A percentile compares a stretch with the other conserved stretches of the same genome.
Evolutionary conservation across 179 eudicot species (phyloP).

Genomic region (Silene coronaria): DNA sequence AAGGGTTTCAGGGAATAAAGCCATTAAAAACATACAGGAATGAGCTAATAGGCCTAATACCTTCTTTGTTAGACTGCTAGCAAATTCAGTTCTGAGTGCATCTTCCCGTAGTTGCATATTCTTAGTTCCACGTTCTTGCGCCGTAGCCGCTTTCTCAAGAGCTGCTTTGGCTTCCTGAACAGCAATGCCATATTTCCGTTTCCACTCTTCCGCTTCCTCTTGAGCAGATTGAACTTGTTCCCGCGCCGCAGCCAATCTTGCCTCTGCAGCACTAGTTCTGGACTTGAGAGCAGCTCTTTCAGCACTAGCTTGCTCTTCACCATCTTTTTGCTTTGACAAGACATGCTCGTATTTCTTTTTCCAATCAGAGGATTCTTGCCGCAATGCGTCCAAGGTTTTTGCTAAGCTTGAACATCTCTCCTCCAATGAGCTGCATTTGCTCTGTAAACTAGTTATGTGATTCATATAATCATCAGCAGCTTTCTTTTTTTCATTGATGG

Average conservation of each 20-base stretch:
- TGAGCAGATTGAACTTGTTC: conserved; percentile 86
- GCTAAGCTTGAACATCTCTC: conserved; percentile 68
- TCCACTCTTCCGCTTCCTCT: conserved; percentile 97
- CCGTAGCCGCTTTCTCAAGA: conserved; percentile 80
- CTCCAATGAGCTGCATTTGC: conserved; percentile 76
- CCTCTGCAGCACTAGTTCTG: conserved; percentile 83
- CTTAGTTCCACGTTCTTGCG: conserved; percentile 75
- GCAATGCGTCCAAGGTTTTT: conserved; percentile 56
- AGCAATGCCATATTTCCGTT: conserved; percentile 78
- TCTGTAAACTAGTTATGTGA: conserved; percentile 66
- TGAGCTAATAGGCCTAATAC: conserved; percentile 12
- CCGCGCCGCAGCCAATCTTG: conserved; percentile 88
- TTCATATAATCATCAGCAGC: conserved; percentile 79
- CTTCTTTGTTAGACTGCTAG: conserved; percentile 61
- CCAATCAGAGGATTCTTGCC: conserved; percentile 73
- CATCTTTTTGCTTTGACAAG: conserved; percentile 59
- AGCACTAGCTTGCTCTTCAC: conserved; percentile 65
- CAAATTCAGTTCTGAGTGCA: conserved; percentile 68
- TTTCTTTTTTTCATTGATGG: conserved; percentile 77
- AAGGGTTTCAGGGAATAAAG: neutral
- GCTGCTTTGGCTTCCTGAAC: conserved; percentile 85
- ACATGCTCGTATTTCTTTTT: conserved; percentile 72
- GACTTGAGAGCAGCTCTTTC: conserved; percentile 71
- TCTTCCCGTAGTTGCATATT: conserved; percentile 80
- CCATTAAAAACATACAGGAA: neutral